Evolutionary conservation across 2,329 filamentous ascomycete genomes (phyloP).

Genomic region (Epichloe uncinata): DNA sequence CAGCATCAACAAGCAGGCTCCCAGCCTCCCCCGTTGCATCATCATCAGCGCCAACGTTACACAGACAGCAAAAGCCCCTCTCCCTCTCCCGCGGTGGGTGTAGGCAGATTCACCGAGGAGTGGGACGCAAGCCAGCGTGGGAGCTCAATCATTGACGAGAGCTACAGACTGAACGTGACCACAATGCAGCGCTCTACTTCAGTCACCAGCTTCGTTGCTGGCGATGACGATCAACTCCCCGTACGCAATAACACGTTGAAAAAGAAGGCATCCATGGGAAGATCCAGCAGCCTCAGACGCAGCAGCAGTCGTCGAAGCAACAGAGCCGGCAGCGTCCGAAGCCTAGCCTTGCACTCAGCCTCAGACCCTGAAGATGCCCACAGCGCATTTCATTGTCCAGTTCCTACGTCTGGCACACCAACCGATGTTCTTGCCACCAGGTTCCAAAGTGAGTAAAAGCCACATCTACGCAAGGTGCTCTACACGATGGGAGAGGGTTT

Average conservation of each 20-base stretch:
- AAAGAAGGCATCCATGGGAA: constrained; percentile 72
- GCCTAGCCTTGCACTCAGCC: constrained; percentile 58
- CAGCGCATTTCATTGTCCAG: constrained; percentile 79
- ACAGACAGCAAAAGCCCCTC: not conserved
- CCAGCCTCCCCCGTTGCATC: constrained; percentile 10
- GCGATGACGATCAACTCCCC: constrained; percentile 30
- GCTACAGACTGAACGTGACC: constrained; percentile 10
- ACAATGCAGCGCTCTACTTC: constrained; percentile 50
- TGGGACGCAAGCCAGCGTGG: constrained; percentile 58
- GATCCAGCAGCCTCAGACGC: constrained; percentile 61
- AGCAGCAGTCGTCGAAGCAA: constrained; percentile 70
- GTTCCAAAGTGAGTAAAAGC: constrained; percentile 59
- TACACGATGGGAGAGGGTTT: not conserved
- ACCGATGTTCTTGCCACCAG: constrained; percentile 78
- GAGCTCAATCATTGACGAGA: constrained; percentile 46
- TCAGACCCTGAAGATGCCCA: constrained; percentile 57
- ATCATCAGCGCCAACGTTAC: constrained; percentile 10
- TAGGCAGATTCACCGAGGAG: constrained; percentile 52
- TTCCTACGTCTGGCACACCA: constrained; percentile 75
- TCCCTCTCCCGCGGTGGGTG: not conserved
- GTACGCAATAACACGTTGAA: constrained; percentile 60
- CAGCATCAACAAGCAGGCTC: constrained; percentile 1
- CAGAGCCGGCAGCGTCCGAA: constrained; percentile 75
- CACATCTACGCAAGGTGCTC: not conserved
- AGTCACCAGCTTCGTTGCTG: constrained; percentile 37